Evolutionary conservation across 2,329 filamentous ascomycete species (phyloP).

Genomic region (Talaromyces sp.): DNA sequence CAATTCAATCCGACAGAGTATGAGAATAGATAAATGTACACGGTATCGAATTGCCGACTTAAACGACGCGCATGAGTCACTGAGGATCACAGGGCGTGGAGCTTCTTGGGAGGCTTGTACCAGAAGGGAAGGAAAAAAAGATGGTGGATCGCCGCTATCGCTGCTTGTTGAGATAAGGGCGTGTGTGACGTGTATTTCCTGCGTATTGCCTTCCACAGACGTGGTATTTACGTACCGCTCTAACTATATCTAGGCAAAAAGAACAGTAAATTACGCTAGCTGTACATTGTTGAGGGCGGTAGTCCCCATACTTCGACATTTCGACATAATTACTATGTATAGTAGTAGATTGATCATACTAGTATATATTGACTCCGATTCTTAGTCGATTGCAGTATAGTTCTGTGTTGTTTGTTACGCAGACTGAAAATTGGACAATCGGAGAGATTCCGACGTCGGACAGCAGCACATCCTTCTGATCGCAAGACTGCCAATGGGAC

Average conservation of each 20-base stretch:
- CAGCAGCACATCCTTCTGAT: not conserved
- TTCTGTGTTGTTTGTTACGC: not conserved
- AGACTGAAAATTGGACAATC: not conserved
- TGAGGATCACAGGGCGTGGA: not conserved
- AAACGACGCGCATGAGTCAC: not conserved
- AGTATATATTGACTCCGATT: not conserved
- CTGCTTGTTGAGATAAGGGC: constrained; percentile 1
- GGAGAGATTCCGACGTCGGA: not conserved
- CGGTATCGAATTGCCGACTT: not conserved
- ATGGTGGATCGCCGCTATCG: constrained; percentile 7
- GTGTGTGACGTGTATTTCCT: not conserved
- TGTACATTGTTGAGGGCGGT: too few species aligned
- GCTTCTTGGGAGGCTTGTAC: not conserved
- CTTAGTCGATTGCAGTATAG: not conserved
- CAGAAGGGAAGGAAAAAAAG: not conserved
- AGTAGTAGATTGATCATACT: not conserved
- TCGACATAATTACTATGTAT: not conserved
- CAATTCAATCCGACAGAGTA: not conserved
- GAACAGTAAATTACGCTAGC: not conserved
- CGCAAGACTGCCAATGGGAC: not conserved
- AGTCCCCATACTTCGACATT: not conserved
- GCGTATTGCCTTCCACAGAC: not conserved
- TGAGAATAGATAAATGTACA: not conserved
- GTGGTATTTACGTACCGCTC: not conserved
- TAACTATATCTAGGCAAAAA: not conserved